These are phyloP conservation scores for Eucalyptus regnans DNA, from an alignment of 345 rosid species.

Conservation along the genomic window DNA sequence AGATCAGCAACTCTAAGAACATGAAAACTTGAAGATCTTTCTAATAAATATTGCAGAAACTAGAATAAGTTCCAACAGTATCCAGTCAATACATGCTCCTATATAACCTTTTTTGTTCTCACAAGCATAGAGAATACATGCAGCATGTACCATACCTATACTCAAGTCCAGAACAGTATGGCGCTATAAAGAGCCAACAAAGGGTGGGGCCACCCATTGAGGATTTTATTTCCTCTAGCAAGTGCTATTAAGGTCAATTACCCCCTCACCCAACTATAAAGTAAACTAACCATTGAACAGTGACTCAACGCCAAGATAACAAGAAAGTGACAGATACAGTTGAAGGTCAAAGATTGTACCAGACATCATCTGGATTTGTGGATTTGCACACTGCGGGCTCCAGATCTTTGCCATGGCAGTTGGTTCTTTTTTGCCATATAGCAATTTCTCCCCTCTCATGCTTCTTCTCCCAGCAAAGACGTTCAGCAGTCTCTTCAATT, in stretches of 20 bases:
- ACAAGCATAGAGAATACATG: neutral
- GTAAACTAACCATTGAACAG: neutral
- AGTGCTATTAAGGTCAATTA: neutral
- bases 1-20: neutral
- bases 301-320: neutral
- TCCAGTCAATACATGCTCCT: neutral
- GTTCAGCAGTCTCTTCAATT: slow-evolving; percentile 49
- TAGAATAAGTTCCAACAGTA: neutral
- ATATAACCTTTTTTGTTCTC: neutral
- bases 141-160: neutral
- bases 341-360: slow-evolving; percentile 16
- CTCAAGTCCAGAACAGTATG: neutral
- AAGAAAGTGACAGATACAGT: neutral
- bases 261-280: neutral
- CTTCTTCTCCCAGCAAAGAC: slow-evolving; percentile 73
- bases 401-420: slow-evolving; percentile 21
- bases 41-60: neutral
- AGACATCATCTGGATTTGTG: slow-evolving; percentile 36
- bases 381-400: slow-evolving; percentile 20
- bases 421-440: slow-evolving; percentile 46
- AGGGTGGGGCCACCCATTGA: neutral
- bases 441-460: slow-evolving; percentile 55
- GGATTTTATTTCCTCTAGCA: neutral
- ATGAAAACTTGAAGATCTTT: neutral
- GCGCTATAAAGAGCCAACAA: neutral